These are phyloP conservation scores for Zygotorulaspora mrakii DNA, from an alignment of 1,139 yeast species.

Conservation along the genomic window DNA sequence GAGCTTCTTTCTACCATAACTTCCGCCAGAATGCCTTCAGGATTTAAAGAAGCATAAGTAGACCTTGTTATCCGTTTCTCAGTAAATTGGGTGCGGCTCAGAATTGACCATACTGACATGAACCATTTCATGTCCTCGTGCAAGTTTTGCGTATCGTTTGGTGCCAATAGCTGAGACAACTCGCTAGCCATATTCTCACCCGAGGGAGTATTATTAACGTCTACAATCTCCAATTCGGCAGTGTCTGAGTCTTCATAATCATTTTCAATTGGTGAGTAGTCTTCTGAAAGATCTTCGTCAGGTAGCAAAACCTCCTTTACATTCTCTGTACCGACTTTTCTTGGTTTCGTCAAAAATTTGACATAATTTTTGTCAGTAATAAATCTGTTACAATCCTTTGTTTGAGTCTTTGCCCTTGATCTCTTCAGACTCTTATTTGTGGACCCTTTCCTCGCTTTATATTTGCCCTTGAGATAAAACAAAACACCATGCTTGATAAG, in stretches of 20 bases:
- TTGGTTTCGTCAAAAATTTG: conserved; percentile 22
- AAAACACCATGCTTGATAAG: conserved; percentile 10
- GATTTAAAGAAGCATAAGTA: conserved; percentile 31
- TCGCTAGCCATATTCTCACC: conserved; percentile 23
- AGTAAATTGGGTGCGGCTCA: conserved; percentile 26
- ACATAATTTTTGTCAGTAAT: conserved; percentile 29
- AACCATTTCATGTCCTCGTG: conserved; percentile 29
- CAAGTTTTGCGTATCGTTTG: conserved; percentile 9
- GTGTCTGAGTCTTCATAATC: conserved; percentile 21
- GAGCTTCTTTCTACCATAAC: conserved; percentile 25
- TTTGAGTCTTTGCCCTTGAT: background rate
- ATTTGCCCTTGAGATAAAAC: conserved; percentile 10
- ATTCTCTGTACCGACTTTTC: conserved; percentile 14
- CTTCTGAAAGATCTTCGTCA: conserved; percentile 48
- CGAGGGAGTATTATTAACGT: conserved; percentile 13
- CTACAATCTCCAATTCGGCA: conserved; percentile 28
- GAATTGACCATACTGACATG: conserved; percentile 31
- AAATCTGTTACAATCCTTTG: conserved; percentile 24
- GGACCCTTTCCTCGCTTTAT: conserved; percentile 9
- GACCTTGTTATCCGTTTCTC: conserved; percentile 36
- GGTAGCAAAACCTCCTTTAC: conserved; percentile 34
- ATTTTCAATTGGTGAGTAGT: conserved; percentile 36
- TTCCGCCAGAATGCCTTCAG: conserved; percentile 32
- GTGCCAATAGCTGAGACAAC: conserved; percentile 7
- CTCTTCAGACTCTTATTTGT: conserved; percentile 11